Conservation (phyloP, 2,329 filamentous ascomycete genomes). For the Escovopsis weberi region DNA sequence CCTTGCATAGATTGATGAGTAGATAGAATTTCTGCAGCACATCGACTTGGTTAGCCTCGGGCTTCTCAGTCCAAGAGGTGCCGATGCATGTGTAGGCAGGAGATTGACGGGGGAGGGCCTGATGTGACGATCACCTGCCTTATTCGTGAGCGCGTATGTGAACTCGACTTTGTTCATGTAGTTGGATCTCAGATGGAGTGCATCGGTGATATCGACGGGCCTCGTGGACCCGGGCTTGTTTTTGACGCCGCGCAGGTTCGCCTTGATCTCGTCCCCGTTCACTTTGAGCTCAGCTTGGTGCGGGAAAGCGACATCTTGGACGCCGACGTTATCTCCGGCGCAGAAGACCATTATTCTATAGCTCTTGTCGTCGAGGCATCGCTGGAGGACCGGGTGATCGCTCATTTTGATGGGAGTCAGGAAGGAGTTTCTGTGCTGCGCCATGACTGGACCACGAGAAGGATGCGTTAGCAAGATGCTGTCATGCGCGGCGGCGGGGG, state of each 20-base stretch:
- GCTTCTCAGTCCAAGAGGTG: conserved; percentile 7
- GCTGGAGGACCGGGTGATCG: conserved; percentile 36
- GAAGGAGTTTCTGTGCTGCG: conserved; percentile 35
- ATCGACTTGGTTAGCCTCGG: too few species aligned
- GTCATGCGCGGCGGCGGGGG: not conserved
- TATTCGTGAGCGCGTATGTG: conserved; percentile 82
- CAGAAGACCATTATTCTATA: conserved; percentile 75
- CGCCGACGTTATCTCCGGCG: conserved; percentile 45
- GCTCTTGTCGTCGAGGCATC: conserved; percentile 44
- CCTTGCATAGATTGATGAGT: conserved; percentile 60
- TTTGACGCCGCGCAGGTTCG: conserved; percentile 88
- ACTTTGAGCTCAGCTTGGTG: conserved; percentile 86
- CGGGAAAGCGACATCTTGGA: conserved; percentile 75
- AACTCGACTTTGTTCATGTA: conserved; percentile 71
- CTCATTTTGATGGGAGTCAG: conserved; percentile 31
- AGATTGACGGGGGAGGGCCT: conserved; percentile 7
- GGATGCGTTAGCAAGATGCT: not conserved
- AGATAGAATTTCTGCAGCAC: conserved; percentile 53
- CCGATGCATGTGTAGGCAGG: too few species aligned
- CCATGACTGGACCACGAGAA: conserved; percentile 32
- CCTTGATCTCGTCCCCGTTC: conserved; percentile 75
- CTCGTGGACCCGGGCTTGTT: conserved; percentile 92
- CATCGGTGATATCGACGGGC: conserved; percentile 77
- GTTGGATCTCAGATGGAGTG: conserved; percentile 52
- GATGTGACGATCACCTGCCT: conserved; percentile 31